Evolutionary conservation across 768 basidiomycete genomes (phyloP).

Genomic region (Tylopilus sp.): DNA sequence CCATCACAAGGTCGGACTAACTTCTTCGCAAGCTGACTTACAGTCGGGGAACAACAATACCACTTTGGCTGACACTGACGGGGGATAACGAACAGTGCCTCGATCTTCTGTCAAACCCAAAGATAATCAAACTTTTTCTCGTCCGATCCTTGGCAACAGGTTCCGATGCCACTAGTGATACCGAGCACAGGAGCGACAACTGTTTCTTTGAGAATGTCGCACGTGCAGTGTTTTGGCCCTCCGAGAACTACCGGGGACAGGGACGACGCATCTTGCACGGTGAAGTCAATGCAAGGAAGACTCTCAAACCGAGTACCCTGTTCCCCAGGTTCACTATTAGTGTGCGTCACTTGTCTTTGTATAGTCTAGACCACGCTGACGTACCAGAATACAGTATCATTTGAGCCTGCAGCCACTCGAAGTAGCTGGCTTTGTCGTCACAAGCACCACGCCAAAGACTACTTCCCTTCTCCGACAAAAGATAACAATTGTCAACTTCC

Average conservation of each 20-base stretch:
- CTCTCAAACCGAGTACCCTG: constrained; percentile 40
- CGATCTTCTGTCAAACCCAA: constrained; percentile 43
- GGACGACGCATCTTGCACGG: constrained; percentile 43
- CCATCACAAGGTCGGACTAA: not conserved
- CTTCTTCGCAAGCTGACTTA: constrained; percentile 40
- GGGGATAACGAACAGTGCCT: constrained; percentile 46
- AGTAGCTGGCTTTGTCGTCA: constrained; percentile 43
- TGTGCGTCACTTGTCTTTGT: constrained; percentile 30
- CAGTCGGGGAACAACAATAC: constrained; percentile 49
- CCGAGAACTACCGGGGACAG: constrained; percentile 21
- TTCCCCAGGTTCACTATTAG: constrained; percentile 46
- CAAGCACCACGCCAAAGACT: constrained; percentile 17
- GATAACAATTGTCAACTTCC: constrained; percentile 39
- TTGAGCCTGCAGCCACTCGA: constrained; percentile 42
- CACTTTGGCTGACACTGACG: constrained; percentile 45
- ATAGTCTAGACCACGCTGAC: not conserved
- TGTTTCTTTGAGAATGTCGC: constrained; percentile 41
- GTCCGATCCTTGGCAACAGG: constrained; percentile 48
- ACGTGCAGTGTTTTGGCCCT: constrained; percentile 47
- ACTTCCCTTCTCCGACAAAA: constrained; percentile 29
- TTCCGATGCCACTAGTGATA: constrained; percentile 41
- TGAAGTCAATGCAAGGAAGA: constrained; percentile 47
- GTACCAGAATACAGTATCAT: constrained; percentile 33
- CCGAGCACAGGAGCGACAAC: constrained; percentile 41
- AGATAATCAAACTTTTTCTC: constrained; percentile 40